Evolutionary conservation across 2,329 filamentous ascomycete genomes (phyloP), one percentile per base, ranked within the genome.

Genomic region (Phialemonium atrogriseum): DNA sequence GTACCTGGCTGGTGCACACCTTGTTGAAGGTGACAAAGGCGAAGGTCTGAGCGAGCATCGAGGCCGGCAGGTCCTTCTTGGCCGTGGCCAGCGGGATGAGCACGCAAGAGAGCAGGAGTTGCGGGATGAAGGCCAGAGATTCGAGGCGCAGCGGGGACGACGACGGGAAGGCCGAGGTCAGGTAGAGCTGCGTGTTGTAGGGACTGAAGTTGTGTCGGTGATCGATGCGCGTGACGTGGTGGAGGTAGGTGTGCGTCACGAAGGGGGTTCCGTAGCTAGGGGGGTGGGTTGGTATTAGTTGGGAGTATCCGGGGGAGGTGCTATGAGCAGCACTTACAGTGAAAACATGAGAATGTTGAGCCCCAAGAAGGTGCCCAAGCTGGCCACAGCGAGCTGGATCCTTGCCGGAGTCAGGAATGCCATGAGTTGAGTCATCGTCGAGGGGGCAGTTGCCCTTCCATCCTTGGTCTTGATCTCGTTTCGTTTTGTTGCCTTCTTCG

Each of bases 11-110:
- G 4, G 91, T 98, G 69, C 89, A 96, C 40, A 98, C 91, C 64
- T 98, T 98, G 63, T 98, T 98, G 47, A 96, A 96, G 0, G 87
- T 80, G 4, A 96, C 91, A 57, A 98, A 98, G 1, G 89, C 85
- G 59, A 95, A 94, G 0, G 91, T 96, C 59, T 98, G 91, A 4
- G 85, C 86, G 39, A 96, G 73, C 84, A 96, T 88, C 5, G 84
- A 80, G 0, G 78, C 74, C 1, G 88, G 70, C 0, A 98, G 70
- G 47, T 91, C 80, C 46, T 77, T 82, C 54, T 89, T 93, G 11
- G 85, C 84, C 13, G 94, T 61, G 2, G 70, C 67, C 2, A 94
- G 51, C 1, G 55, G 55, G 25, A 96, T 80, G 5, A 84, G 64
- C 9, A 93, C 45, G 10, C 84, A 78, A 1, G 84, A 84, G 10